Percentiles rank a stretch among this genome's conserved stretches.
Conservation (phyloP, 352 stramenopile genomes). For the Pythium periplocum region DNA sequence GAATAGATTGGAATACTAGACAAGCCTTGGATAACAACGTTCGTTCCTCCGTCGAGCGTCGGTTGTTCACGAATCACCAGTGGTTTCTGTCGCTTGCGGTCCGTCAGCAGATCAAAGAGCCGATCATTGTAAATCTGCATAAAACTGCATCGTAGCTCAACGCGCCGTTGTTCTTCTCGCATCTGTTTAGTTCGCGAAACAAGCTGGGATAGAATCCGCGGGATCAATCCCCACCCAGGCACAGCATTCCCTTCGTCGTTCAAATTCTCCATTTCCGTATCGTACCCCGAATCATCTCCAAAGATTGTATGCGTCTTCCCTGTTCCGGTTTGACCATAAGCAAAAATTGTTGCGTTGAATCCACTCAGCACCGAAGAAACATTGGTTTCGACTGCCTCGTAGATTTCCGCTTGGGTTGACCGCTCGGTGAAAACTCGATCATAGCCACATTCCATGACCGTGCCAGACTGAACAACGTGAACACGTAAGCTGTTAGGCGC, state of each 20-base stretch:
- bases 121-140: constrained; percentile 95
- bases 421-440: constrained; percentile 63
- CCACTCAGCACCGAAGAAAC: constrained; percentile 67
- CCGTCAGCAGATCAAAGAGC: constrained; percentile 87
- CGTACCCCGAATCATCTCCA: constrained; percentile 31
- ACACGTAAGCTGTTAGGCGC: constrained; percentile 21
- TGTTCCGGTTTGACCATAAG: constrained; percentile 88
- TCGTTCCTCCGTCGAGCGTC: constrained; percentile 37
- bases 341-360: constrained; percentile 90
- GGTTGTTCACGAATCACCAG: constrained; percentile 67
- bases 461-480: constrained; percentile 1
- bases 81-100: constrained; percentile 59
- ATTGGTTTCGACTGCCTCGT: constrained; percentile 53
- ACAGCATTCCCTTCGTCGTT: too few relatives aligned
- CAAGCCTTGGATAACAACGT: constrained; percentile 53
- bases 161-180: background rate
- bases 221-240: constrained; percentile 1
- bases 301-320: constrained; percentile 93
- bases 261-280: too few relatives aligned
- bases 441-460: constrained; percentile 61
- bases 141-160: constrained; percentile 79
- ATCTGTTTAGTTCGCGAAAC: too few relatives aligned
- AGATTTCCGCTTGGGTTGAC: constrained; percentile 77
- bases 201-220: background rate
- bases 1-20: constrained; percentile 39